These are phyloP conservation scores for Auricularia cornea DNA, from an alignment of 768 basidiomycete species.

Conservation along the genomic window DNA sequence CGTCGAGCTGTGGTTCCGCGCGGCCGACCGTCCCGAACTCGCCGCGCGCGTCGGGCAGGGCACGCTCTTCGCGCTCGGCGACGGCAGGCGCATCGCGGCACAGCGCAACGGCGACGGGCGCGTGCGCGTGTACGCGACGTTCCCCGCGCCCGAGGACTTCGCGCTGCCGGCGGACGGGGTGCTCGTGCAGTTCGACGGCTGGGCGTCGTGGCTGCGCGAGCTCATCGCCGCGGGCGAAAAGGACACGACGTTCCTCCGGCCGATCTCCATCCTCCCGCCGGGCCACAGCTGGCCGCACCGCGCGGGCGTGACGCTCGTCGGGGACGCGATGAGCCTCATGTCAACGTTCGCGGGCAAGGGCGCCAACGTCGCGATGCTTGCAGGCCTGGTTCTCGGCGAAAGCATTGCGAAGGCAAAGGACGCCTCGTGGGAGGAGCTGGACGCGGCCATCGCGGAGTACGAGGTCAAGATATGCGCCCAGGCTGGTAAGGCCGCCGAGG, in stretches of 20 bases:
- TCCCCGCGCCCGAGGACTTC: not conserved
- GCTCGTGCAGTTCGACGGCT: not conserved
- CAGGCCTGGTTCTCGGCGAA: conserved; percentile 13
- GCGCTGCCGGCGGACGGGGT: not conserved
- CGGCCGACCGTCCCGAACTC: conserved; percentile 15
- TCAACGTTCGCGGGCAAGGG: conserved; percentile 30
- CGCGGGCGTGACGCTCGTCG: conserved; percentile 16
- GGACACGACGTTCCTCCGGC: not conserved
- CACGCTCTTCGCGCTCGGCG: conserved; percentile 18
- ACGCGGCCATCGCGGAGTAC: not conserved
- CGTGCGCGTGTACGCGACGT: conserved; percentile 16
- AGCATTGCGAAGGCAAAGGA: not conserved
- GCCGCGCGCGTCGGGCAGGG: conserved; percentile 23
- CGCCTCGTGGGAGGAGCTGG: not conserved
- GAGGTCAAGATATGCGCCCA: not conserved
- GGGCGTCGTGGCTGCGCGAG: not conserved
- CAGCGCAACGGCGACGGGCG: conserved; percentile 26
- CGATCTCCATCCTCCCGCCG: conserved; percentile 6
- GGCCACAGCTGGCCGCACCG: conserved; percentile 6
- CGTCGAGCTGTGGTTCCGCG: conserved; percentile 12
- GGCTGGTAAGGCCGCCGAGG: too few species aligned
- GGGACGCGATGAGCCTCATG: conserved; percentile 33
- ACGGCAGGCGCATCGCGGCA: conserved; percentile 18
- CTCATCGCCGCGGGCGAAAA: not conserved
- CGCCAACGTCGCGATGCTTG: conserved; percentile 28